Base-by-base conservation (phyloP, 2,329 filamentous ascomycete genomes). In the Calonectria naviculata region DNA sequence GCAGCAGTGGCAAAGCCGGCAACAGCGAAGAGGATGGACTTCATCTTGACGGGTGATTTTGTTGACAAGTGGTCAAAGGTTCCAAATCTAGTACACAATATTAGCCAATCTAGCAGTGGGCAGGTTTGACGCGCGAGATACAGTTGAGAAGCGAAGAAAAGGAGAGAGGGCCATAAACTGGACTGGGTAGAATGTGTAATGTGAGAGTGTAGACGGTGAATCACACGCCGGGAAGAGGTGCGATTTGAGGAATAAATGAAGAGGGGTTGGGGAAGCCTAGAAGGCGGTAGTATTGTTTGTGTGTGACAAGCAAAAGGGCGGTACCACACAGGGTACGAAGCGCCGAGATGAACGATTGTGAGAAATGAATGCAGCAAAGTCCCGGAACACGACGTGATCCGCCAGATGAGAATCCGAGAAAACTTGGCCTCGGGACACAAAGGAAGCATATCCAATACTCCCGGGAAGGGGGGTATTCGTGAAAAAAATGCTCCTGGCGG, bases 11-110 rank as follows among this genome's bases (percentile, higher is more conserved):
- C 83, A 67, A 86, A 78, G 74, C 84, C 78, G 79, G 83, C 83
- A 77, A 86, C 75, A 72, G 86, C 77, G 75, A 88, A 76, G 75
- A 86, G 73, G 69, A 82, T 78, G 67, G 83, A 82, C 87, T 89
- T 90, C 88, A 89, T 90, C 75, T 84, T 88, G 84, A 79, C 65
- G 73, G 65, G 47, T 75, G 70, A 62, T 44, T 72, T 68, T 54
- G 66, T 73, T 75, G 71, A 68, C 74, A 44, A 62, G 67, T 74
- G 34, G 72, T 52, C 49, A 61, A 24, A 29, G 41, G 34, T 56
- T 75, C 49, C 58, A 70, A 71, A 47, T 69, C 73, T 74, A 56
- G 29, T 41, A n/a, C n/a, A 28, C 41, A 49, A 21, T 74, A 72
- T 77, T 61, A 67, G 62, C 47, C 31, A 19, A 62, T 34, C 28